Evolutionary conservation across 306 rosid genomes (phyloP), one percentile per base, ranked within the genome.

Genomic region (Sicyos baderoa): DNA sequence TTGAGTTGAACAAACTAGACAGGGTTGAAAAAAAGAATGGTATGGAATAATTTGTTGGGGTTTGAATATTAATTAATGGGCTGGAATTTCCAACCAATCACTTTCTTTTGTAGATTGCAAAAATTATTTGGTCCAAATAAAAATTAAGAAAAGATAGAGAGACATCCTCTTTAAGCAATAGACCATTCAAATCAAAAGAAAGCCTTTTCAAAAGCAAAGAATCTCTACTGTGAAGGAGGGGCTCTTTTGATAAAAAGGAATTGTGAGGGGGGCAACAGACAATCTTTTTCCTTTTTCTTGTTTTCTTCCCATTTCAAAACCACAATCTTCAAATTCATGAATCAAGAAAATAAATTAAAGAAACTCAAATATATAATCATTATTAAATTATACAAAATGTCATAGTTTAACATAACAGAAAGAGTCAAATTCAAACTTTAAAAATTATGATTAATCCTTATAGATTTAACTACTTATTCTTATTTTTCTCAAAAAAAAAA

Each of bases 131-230:
- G 65, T 59, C 47, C 14, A 59, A 49, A 51, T 5, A n/a, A 13
- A 15, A 37, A n/a, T n/a, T n/a, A n/a, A 23, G 50, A 76, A 71
- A 53, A 73, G 55, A 57, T 52, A 71, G 72, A 73, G 64, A 49
- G 37, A 10, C 54, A 45, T 14, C 71, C 21, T 45, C 40, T 66
- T 66, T 45, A 66, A 66, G 71, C 71, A 66, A 66, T 23, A 21
- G 70, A 65, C 70, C 54, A 66, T 63, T 63, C 37, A 32, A 32
- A 32, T 65, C 53, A 50, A 47, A 66, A 66, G 53, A 25, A 66
- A 7, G 27, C 54, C 71, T 16, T 66, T 66, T 66, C 51, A 66
- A 66, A 66, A 66, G 71, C 71, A 66, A 66, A 54, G 71, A 66
- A 44, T 66, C 71, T 66, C 54, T 66, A 47, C 53, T 44, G 19